Evolutionary conservation across 306 rosid genomes (phyloP).

Genomic region (Alnus rubra): DNA sequence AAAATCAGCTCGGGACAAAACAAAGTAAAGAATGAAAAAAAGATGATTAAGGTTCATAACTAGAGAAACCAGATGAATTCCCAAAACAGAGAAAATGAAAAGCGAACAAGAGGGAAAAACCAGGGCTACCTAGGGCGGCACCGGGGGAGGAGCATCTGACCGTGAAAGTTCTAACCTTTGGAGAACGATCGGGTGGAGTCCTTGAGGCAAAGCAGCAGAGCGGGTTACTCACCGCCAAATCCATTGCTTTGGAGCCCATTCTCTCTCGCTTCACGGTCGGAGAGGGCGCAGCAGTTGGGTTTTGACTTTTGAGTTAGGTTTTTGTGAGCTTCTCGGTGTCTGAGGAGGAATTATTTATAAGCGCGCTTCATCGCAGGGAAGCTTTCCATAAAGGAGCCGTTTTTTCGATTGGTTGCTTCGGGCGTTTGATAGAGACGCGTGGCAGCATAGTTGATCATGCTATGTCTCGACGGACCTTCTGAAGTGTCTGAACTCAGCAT

Average conservation of each 20-base stretch:
- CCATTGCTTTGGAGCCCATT: constrained; percentile 48
- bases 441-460: background rate
- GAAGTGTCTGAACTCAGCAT: too few relatives aligned
- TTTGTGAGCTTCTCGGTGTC: background rate
- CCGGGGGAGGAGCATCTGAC: constrained; percentile 44
- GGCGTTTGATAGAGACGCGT: background rate
- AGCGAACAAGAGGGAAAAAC: background rate
- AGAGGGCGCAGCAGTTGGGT: background rate
- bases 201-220: constrained; percentile 27
- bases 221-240: constrained; percentile 31
- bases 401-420: background rate
- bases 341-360: background rate
- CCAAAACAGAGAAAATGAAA: background rate
- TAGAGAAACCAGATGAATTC: background rate
- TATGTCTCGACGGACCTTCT: too few relatives aligned
- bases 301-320: background rate
- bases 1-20: background rate
- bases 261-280: background rate
- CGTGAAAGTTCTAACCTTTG: constrained; percentile 28
- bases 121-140: constrained; percentile 32
- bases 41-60: background rate
- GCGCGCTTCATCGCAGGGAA: background rate
- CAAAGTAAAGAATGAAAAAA: background rate
- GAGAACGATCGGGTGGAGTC: constrained; percentile 2
- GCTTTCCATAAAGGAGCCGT: too few relatives aligned